Percentiles rank a stretch among this genome's conserved stretches.
These are phyloP conservation scores for Vanderwaltozyma verrucispora DNA, from an alignment of 805 yeast genomes.

Conservation along the genomic window DNA sequence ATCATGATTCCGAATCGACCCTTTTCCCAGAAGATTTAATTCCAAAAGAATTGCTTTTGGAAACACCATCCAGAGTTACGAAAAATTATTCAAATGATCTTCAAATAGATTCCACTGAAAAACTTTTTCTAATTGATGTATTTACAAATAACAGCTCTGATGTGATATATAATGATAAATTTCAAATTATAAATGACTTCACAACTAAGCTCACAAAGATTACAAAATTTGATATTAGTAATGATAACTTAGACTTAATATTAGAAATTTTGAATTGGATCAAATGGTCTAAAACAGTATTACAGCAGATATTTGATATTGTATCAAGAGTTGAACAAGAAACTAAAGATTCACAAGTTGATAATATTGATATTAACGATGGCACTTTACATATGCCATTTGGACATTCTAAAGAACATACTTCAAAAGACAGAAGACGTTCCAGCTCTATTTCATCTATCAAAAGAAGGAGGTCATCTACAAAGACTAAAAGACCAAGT, in stretches of 20 bases:
- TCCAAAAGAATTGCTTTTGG: constrained; percentile 15
- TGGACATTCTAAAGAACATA: not conserved
- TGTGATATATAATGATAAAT: constrained; percentile 2
- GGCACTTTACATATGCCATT: not conserved
- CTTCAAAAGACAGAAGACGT: constrained; percentile 4
- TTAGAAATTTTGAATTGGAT: constrained; percentile 23
- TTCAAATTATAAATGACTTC: constrained; percentile 20
- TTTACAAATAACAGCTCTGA: not conserved
- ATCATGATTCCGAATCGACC: constrained; percentile 1
- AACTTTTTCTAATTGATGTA: constrained; percentile 6
- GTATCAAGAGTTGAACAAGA: constrained; percentile 2
- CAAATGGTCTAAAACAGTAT: constrained; percentile 19
- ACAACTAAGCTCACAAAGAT: constrained; percentile 18
- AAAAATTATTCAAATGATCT: not conserved
- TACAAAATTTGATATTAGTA: constrained; percentile 22
- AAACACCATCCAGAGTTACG: not conserved
- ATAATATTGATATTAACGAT: not conserved
- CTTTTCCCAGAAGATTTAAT: constrained; percentile 22
- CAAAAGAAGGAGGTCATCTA: constrained; percentile 23
- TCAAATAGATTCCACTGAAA: not conserved
- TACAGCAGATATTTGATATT: constrained; percentile 6
- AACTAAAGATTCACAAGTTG: not conserved
- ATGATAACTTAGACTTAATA: constrained; percentile 22
- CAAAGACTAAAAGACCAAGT: constrained; percentile 22
- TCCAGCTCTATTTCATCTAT: constrained; percentile 1